phyloP scores from a whole-genome alignment of 768 basidiomycete species.

The Mycena galericulata region DNA sequence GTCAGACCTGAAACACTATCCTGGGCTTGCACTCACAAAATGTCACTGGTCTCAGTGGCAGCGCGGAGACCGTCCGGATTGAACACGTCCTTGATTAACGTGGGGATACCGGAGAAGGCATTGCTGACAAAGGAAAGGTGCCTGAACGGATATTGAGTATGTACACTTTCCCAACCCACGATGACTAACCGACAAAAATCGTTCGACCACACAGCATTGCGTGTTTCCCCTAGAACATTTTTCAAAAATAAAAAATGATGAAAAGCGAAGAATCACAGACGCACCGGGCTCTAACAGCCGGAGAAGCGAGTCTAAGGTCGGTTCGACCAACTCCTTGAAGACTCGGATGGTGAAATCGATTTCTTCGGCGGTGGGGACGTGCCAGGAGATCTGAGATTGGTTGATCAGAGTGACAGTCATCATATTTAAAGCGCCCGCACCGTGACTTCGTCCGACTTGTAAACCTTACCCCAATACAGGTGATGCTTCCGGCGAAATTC shows the following conservation, averaged over 20 bases:
- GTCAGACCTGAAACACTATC: not conserved
- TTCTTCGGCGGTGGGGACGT: slow-evolving; percentile 77
- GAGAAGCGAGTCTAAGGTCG: slow-evolving; percentile 68
- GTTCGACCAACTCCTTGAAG: slow-evolving; percentile 75
- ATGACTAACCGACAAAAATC: slow-evolving; percentile 81
- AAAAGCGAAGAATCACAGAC: slow-evolving; percentile 31
- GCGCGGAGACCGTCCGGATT: slow-evolving; percentile 60
- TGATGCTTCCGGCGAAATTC: slow-evolving; percentile 80
- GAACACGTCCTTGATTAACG: slow-evolving; percentile 67
- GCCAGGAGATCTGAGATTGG: slow-evolving; percentile 75
- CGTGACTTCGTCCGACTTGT: slow-evolving; percentile 74
- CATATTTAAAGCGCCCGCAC: slow-evolving; percentile 49
- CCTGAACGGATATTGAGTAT: slow-evolving; percentile 45
- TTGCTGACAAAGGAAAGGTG: slow-evolving; percentile 80
- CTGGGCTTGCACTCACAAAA: slow-evolving; percentile 60
- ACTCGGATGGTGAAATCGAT: slow-evolving; percentile 80
- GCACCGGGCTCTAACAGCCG: slow-evolving; percentile 64
- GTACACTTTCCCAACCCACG: not conserved
- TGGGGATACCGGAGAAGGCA: slow-evolving; percentile 80
- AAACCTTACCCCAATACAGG: slow-evolving; percentile 84
- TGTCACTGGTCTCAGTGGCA: slow-evolving; percentile 67
- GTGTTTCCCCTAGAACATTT: slow-evolving; percentile 50
- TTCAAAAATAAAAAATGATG: slow-evolving; percentile 21
- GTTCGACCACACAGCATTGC: slow-evolving; percentile 81
- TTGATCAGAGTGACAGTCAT: not conserved